Evolutionary conservation across 2,329 filamentous ascomycete species (phyloP).

Genomic region (Macrophomina tecta): DNA sequence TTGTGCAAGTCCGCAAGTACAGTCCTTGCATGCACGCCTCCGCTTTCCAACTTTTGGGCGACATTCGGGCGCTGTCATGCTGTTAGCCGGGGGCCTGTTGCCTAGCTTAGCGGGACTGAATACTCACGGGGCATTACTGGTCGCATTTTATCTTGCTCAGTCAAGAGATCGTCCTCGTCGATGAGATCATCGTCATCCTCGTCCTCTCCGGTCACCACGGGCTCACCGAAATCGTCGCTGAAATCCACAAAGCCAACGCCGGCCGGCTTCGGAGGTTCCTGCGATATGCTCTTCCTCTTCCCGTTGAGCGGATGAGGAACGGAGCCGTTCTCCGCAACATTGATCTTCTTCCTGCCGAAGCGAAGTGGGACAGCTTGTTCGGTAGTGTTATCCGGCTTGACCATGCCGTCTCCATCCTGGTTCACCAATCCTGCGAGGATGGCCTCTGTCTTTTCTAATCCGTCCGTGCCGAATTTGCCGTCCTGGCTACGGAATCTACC

Average conservation of each 20-base stretch:
- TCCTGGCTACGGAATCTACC: slow-evolving; percentile 74
- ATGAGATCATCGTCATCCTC: slow-evolving; percentile 73
- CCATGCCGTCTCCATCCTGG: slow-evolving; percentile 67
- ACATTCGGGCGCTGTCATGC: slow-evolving; percentile 76
- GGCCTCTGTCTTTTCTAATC: slow-evolving; percentile 72
- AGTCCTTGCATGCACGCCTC: slow-evolving; percentile 95
- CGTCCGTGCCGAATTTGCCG: slow-evolving; percentile 59
- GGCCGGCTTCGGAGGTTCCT: slow-evolving; percentile 52
- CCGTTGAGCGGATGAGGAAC: slow-evolving; percentile 42
- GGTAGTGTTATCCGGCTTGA: slow-evolving; percentile 71
- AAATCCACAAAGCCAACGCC: slow-evolving; percentile 74
- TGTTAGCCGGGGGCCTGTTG: neutral
- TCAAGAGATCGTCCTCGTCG: slow-evolving; percentile 86
- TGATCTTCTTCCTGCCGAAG: slow-evolving; percentile 67
- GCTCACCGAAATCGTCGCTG: slow-evolving; percentile 65
- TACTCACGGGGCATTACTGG: slow-evolving; percentile 81
- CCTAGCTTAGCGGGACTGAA: neutral
- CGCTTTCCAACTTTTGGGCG: slow-evolving; percentile 86
- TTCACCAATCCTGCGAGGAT: slow-evolving; percentile 79
- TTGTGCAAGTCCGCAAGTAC: slow-evolving; percentile 89
- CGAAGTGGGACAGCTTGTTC: slow-evolving; percentile 66
- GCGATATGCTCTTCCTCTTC: slow-evolving; percentile 47
- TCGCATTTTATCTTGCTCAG: slow-evolving; percentile 79
- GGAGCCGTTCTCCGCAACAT: slow-evolving; percentile 44
- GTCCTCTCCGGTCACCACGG: slow-evolving; percentile 59